These are phyloP conservation scores for Citrullus colocynthis DNA, from an alignment of 306 rosid species.

Conservation along the genomic window DNA sequence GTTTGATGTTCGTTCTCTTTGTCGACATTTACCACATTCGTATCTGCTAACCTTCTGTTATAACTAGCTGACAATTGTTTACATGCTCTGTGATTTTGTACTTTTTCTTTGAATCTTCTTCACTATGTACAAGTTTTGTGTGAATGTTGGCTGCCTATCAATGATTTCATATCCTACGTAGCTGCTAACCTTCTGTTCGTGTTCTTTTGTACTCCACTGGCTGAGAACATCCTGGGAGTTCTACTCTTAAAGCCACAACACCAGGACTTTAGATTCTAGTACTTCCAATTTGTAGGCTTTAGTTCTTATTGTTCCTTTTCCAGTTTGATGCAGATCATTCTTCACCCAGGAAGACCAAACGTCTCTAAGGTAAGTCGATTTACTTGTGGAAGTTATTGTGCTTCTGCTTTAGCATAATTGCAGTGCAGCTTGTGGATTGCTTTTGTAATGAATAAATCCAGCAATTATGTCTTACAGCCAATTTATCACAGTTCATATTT, in stretches of 20 bases:
- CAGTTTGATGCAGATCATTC: slow-evolving; percentile 11
- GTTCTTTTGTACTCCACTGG: neutral
- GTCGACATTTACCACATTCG: neutral
- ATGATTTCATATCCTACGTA: no score
- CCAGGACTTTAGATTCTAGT: neutral
- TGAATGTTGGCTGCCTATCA: no score
- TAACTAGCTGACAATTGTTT: neutral
- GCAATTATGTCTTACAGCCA: neutral
- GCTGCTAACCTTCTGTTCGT: neutral
- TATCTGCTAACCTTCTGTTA: neutral
- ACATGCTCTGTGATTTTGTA: neutral
- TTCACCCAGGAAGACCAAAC: slow-evolving; percentile 23
- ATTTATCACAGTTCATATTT: neutral
- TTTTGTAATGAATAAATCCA: neutral
- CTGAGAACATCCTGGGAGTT: neutral
- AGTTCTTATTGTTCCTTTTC: neutral
- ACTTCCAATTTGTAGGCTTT: neutral
- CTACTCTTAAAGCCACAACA: neutral
- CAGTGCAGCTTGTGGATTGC: neutral
- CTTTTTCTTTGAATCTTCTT: neutral
- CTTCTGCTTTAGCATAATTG: neutral
- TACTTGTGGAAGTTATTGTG: no score
- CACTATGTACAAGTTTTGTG: no score
- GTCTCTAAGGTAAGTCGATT: slow-evolving; percentile 12
- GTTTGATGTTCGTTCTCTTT: neutral